Conservation (phyloP, 441 rosid genomes). For the Adansonia grandidieri region DNA sequence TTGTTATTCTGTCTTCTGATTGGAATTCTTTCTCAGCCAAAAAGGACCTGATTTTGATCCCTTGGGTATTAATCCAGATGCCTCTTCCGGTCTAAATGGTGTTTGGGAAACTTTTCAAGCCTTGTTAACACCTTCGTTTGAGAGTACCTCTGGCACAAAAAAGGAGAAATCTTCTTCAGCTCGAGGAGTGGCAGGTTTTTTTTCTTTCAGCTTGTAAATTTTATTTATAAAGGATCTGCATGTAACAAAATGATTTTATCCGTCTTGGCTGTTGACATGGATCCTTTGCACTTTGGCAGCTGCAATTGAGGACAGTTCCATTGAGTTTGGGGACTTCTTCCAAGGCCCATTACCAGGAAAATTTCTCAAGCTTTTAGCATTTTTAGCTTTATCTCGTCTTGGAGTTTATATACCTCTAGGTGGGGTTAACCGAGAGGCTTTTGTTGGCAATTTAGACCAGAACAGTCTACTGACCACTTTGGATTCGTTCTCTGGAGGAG, state of each 20-base stretch:
- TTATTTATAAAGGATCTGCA: conserved; percentile 24
- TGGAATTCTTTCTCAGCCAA: conserved; percentile 51
- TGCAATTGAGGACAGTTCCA: conserved; percentile 98
- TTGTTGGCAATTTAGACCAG: conserved; percentile 89
- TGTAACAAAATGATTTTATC: conserved; percentile 15
- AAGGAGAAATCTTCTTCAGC: conserved; percentile 66
- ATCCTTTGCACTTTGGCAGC: conserved; percentile 58
- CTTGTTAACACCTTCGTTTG: conserved; percentile 55
- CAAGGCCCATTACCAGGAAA: conserved; percentile 93
- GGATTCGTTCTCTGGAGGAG: conserved; percentile 98
- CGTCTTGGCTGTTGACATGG: conserved; percentile 30
- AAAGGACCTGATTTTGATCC: conserved; percentile 76
- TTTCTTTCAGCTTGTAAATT: conserved; percentile 16
- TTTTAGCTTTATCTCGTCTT: conserved; percentile 84
- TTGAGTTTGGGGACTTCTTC: conserved; percentile 96
- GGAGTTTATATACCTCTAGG: conserved; percentile 95
- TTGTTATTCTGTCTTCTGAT: conserved; percentile 41
- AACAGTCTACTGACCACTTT: conserved; percentile 88
- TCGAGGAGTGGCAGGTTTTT: conserved; percentile 85
- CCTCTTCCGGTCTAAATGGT: conserved; percentile 46
- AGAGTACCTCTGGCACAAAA: conserved; percentile 65
- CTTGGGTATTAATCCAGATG: conserved; percentile 71
- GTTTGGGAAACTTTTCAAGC: conserved; percentile 64
- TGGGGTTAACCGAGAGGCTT: conserved; percentile 91
- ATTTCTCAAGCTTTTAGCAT: conserved; percentile 85